Conservation (phyloP, 2,329 filamentous ascomycete genomes). For the Pleoardoris graminearum region DNA sequence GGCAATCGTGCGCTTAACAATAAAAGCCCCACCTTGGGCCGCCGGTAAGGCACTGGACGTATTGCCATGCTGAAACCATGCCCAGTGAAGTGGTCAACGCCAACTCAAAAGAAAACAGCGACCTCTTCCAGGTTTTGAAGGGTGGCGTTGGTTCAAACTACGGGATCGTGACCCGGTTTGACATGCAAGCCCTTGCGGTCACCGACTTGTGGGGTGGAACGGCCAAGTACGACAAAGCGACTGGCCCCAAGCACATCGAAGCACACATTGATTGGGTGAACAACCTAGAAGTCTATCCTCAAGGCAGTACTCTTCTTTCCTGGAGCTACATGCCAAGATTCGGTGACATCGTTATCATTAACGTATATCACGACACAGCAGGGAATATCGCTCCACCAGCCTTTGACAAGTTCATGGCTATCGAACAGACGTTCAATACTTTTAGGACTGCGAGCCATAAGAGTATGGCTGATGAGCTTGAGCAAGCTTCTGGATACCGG, state of each 20-base stretch:
- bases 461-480: constrained; percentile 5
- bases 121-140: constrained; percentile 45
- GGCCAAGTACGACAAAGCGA: constrained; percentile 21
- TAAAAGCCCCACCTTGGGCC: too few species aligned
- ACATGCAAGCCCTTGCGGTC: constrained; percentile 31
- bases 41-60: too few species aligned
- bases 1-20: too few species aligned
- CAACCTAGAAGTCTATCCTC: not conserved
- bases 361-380: not conserved
- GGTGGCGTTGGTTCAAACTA: constrained; percentile 46
- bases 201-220: constrained; percentile 44
- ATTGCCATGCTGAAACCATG: too few species aligned
- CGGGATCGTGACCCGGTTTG: constrained; percentile 45
- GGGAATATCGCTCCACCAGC: constrained; percentile 2
- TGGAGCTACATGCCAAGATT: not conserved
- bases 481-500: constrained; percentile 4
- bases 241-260: constrained; percentile 24
- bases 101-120: constrained; percentile 30
- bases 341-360: constrained; percentile 1
- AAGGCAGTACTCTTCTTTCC: not conserved
- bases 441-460: constrained; percentile 7
- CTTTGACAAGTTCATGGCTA: constrained; percentile 1
- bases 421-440: constrained; percentile 4
- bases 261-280: constrained; percentile 24
- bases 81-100: not conserved